Percentiles rank a stretch among this genome's conserved stretches.
These are phyloP conservation scores for Saccharomycodes ludwigii DNA, from an alignment of 805 yeast species.

Conservation along the genomic window DNA sequence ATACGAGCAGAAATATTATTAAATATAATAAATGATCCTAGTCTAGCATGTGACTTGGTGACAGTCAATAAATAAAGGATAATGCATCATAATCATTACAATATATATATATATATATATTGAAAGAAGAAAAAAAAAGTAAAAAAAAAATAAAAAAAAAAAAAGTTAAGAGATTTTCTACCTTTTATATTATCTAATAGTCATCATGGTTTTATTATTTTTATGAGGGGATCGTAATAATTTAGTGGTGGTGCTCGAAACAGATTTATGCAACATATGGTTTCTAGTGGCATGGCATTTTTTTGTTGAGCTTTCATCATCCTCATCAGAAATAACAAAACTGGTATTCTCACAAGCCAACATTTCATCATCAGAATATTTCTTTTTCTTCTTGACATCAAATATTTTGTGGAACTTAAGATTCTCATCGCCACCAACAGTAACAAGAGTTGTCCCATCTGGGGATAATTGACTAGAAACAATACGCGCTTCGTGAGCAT, in stretches of 20 bases:
- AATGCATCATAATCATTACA: too few species aligned
- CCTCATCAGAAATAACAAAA: slow-evolving; percentile 4
- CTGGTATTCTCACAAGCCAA: slow-evolving; percentile 4
- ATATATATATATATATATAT: neutral
- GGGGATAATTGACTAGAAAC: slow-evolving; percentile 77
- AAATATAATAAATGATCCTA: too few species aligned
- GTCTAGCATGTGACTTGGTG: too few species aligned
- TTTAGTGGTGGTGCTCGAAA: neutral
- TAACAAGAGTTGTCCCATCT: slow-evolving; percentile 80
- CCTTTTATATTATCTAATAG: too few species aligned
- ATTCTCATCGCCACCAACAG: slow-evolving; percentile 94
- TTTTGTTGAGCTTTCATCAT: slow-evolving; percentile 4
- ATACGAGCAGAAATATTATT: too few species aligned
- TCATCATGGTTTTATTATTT: too few species aligned
- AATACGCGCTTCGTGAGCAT: slow-evolving; percentile 86
- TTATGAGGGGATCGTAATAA: neutral
- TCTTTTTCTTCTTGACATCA: slow-evolving; percentile 36
- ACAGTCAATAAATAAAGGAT: too few species aligned
- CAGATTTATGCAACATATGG: neutral
- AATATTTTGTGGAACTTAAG: slow-evolving; percentile 89
- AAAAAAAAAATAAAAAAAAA: too few species aligned
- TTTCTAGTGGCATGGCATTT: neutral
- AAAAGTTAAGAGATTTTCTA: too few species aligned
- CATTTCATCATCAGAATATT: slow-evolving; percentile 14
- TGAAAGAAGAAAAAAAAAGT: too few species aligned